These are phyloP conservation scores for Phalaenopsis aphrodite DNA, from an alignment of 106 monocot genomes.

Conservation along the genomic window DNA sequence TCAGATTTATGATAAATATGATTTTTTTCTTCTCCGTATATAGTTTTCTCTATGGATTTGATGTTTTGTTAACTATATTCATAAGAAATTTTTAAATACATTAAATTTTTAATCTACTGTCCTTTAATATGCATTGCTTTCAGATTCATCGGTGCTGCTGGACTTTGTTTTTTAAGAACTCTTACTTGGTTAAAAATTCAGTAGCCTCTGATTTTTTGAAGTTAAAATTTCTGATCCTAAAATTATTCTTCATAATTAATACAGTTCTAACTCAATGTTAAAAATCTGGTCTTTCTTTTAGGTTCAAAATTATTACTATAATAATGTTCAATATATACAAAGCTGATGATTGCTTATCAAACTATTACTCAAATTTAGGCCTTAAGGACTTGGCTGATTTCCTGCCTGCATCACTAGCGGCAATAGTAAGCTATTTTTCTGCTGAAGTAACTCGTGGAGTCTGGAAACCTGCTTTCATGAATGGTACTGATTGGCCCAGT, in stretches of 20 bases:
- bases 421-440: slow-evolving; percentile 88
- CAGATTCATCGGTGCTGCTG: not conserved
- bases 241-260: not conserved
- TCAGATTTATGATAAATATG: not conserved
- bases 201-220: not conserved
- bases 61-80: not conserved
- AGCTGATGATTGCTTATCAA: slow-evolving; percentile 1
- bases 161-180: not conserved
- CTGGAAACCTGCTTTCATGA: slow-evolving; percentile 94
- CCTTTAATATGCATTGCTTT: not conserved
- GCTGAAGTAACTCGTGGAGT: slow-evolving; percentile 93
- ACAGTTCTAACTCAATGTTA: too few species aligned
- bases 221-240: not conserved
- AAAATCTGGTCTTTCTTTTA: not conserved
- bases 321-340: not conserved
- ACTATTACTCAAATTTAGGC: slow-evolving; percentile 34
- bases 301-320: not conserved
- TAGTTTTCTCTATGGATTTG: not conserved
- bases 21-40: not conserved
- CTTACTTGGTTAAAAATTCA: slow-evolving; percentile 1
- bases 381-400: slow-evolving; percentile 92
- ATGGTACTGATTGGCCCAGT: slow-evolving; percentile 97
- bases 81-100: not conserved
- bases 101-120: not conserved
- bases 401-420: slow-evolving; percentile 83